Evolutionary conservation across 495 filamentous ascomycete genomes (phyloP).

Genomic region (Copromyces sp.): DNA sequence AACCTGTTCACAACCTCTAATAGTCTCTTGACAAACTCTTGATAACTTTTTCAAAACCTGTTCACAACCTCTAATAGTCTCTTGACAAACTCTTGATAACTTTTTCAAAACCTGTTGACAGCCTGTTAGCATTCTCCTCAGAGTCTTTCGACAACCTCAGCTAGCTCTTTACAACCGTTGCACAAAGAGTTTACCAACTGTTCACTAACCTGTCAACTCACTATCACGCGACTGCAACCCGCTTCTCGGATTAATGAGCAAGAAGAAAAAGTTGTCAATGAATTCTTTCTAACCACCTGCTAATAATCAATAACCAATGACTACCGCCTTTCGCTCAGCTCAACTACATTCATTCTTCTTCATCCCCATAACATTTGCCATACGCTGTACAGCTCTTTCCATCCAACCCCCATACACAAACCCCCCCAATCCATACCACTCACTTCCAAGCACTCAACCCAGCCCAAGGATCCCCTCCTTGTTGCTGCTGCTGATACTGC

Average conservation of each 20-base stretch:
- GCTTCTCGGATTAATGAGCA: background rate
- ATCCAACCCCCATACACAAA: background rate
- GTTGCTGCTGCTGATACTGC: constrained; percentile 34
- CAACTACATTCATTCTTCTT: background rate
- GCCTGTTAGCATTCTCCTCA: no score
- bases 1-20: no score
- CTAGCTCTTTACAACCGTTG: no score
- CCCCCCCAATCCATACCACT: constrained; percentile 1
- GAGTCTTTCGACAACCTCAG: no score
- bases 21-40: no score
- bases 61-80: no score
- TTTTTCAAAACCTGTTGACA: no score
- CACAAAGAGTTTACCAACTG: no score
- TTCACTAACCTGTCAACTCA: no score
- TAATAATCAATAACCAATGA: background rate
- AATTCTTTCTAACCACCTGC: background rate
- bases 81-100: no score
- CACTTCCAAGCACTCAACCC: constrained; percentile 82
- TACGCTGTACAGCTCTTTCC: background rate
- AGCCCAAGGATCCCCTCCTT: constrained; percentile 65
- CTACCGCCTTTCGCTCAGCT: background rate
- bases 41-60: no score
- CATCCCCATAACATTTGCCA: background rate
- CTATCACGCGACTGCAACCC: no score
- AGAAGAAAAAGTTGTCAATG: background rate